These are phyloP conservation scores for Dothideomycetes sp. DNA, from an alignment of 2,329 filamentous ascomycete genomes.

Conservation along the genomic window DNA sequence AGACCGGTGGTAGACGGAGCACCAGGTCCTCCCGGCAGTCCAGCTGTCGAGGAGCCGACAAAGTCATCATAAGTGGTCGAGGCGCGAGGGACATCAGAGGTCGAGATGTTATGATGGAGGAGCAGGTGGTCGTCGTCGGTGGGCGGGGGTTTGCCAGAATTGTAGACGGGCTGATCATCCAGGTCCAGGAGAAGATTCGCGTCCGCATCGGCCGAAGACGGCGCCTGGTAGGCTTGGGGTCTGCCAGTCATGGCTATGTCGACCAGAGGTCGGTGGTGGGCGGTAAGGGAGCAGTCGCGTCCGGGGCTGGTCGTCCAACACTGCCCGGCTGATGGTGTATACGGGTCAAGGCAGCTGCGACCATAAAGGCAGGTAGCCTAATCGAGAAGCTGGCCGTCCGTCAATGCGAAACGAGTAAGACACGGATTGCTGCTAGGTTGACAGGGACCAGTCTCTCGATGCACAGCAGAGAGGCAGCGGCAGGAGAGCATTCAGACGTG, in stretches of 20 bases:
- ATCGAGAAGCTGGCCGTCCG: slow-evolving; percentile 1
- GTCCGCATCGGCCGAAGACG: slow-evolving; percentile 27
- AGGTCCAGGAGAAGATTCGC: slow-evolving; percentile 65
- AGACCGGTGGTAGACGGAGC: slow-evolving; percentile 28
- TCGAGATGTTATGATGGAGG: slow-evolving; percentile 62
- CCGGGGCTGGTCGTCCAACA: background rate
- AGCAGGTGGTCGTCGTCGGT: slow-evolving; percentile 73
- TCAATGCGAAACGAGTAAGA: slow-evolving; percentile 1
- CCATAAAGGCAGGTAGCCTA: slow-evolving; percentile 11
- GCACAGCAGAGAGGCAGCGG: slow-evolving; percentile 8
- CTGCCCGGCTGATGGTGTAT: background rate
- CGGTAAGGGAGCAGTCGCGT: slow-evolving; percentile 8
- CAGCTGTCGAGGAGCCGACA: slow-evolving; percentile 53
- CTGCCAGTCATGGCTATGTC: slow-evolving; percentile 41
- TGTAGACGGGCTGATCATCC: slow-evolving; percentile 60
- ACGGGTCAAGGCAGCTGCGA: slow-evolving; percentile 7
- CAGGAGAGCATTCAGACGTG: slow-evolving; percentile 8
- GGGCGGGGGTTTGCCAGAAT: slow-evolving; percentile 65
- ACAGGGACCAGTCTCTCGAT: background rate
- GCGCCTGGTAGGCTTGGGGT: slow-evolving; percentile 43
- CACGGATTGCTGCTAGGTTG: slow-evolving; percentile 2
- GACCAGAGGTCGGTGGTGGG: background rate
- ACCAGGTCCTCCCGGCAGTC: slow-evolving; percentile 36
- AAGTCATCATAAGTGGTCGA: slow-evolving; percentile 95
- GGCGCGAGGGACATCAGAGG: slow-evolving; percentile 55